Conservation (phyloP, 192 early-diverging fungal species). For the Linderina pennispora region DNA sequence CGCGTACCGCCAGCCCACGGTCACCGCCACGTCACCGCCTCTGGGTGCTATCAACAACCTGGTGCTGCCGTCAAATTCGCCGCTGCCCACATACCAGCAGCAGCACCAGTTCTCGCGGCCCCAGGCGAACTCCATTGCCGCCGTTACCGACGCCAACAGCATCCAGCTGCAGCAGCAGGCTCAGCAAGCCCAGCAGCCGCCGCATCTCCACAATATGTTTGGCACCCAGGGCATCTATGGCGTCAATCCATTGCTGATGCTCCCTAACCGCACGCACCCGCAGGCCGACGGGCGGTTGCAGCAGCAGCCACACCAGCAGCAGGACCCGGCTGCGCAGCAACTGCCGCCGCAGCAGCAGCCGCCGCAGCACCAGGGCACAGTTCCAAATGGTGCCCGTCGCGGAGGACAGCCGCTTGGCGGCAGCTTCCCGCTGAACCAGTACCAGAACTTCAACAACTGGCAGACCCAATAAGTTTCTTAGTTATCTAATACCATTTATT, state of each 20-base stretch:
- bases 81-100: background rate
- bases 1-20: background rate
- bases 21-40: conserved; percentile 1
- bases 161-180: conserved; percentile 8
- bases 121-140: background rate
- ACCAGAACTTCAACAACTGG: conserved; percentile 22
- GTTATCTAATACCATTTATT: background rate
- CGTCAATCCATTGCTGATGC: conserved; percentile 13
- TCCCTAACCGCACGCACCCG: too few species aligned
- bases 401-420: conserved; percentile 19
- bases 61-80: conserved; percentile 9
- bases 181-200: background rate
- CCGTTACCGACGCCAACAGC: conserved; percentile 2
- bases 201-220: conserved; percentile 12
- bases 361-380: conserved; percentile 4
- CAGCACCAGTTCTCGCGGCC: background rate
- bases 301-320: conserved; percentile 1
- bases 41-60: conserved; percentile 6
- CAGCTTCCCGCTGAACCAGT: conserved; percentile 23
- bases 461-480: conserved; percentile 9
- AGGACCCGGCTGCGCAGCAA: background rate
- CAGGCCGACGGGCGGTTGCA: conserved; percentile 11
- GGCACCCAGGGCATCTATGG: too few species aligned
- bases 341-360: conserved; percentile 18
- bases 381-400: conserved; percentile 4